These are phyloP conservation scores for Mycosarcoma mackinlayi DNA, from an alignment of 1,284 basidiomycete species.

Conservation along the genomic window DNA sequence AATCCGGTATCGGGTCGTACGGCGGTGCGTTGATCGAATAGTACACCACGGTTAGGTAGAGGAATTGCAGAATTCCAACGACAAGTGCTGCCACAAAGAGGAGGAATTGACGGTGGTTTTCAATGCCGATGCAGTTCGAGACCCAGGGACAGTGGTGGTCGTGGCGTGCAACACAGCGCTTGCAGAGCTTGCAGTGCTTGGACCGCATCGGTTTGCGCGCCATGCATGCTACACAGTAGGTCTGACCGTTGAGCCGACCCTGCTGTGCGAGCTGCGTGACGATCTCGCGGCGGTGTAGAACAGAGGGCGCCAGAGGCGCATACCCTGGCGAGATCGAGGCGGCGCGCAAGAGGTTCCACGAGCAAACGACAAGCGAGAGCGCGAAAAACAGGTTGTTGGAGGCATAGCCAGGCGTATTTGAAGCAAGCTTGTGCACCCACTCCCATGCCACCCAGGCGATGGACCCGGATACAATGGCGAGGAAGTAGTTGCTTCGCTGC, in stretches of 20 bases:
- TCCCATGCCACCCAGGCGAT: conserved; percentile 86
- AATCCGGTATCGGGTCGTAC: conserved; percentile 44
- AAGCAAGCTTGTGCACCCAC: conserved; percentile 76
- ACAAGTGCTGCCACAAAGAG: conserved; percentile 88
- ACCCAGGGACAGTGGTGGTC: conserved; percentile 92
- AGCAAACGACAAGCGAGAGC: conserved; percentile 77
- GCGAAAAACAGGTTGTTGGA: conserved; percentile 82
- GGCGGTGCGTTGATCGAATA: conserved; percentile 34
- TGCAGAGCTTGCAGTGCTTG: conserved; percentile 93
- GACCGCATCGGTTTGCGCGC: conserved; percentile 89
- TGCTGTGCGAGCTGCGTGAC: conserved; percentile 77
- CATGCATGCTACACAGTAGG: conserved; percentile 96
- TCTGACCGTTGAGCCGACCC: conserved; percentile 89
- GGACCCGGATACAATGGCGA: conserved; percentile 86
- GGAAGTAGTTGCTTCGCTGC: conserved; percentile 80
- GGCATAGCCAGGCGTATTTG: conserved; percentile 71
- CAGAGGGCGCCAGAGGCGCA: conserved; percentile 76
- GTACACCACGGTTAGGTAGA: conserved; percentile 78
- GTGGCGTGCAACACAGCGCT: conserved; percentile 80
- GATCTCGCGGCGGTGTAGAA: conserved; percentile 44
- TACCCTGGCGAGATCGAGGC: conserved; percentile 90
- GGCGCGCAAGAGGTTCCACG: conserved; percentile 89
- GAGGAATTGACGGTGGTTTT: conserved; percentile 95
- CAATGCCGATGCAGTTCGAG: conserved; percentile 96
- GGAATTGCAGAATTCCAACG: conserved; percentile 80